These are phyloP conservation scores for Penicillium occitanis DNA, from an alignment of 2,329 filamentous ascomycete genomes.

Conservation along the genomic window DNA sequence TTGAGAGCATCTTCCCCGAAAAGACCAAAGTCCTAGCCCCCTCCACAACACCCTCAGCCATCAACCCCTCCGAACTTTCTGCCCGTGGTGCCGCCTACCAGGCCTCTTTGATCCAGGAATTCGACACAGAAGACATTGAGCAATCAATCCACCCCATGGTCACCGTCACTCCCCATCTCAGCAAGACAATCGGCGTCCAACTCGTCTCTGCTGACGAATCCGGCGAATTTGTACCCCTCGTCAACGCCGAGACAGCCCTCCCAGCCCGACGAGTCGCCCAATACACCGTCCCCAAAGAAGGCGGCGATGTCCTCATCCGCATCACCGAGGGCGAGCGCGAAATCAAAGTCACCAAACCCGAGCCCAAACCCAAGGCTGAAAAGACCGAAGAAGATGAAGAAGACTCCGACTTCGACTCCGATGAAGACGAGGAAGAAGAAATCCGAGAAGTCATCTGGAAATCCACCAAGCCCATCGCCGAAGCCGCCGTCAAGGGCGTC, in stretches of 20 bases:
- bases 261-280: conserved; percentile 83
- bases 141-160: conserved; percentile 95
- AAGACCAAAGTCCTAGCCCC: conserved; percentile 78
- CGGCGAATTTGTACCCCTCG: conserved; percentile 71
- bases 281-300: conserved; percentile 71
- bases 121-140: conserved; percentile 88
- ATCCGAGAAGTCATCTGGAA: conserved; percentile 90
- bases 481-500: conserved; percentile 77
- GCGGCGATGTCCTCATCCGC: conserved; percentile 84
- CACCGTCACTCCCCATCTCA: conserved; percentile 87
- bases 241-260: conserved; percentile 82
- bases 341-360: conserved; percentile 89
- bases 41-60: conserved; percentile 70
- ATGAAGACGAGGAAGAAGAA: conserved; percentile 69
- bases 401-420: conserved; percentile 62
- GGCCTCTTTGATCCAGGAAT: conserved; percentile 90
- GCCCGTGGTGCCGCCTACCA: conserved; percentile 92
- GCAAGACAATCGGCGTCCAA: conserved; percentile 84
- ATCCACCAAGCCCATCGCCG: conserved; percentile 75
- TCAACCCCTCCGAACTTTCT: conserved; percentile 91
- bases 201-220: conserved; percentile 54
- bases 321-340: conserved; percentile 84
- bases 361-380: conserved; percentile 68
- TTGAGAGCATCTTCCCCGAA: conserved; percentile 77
- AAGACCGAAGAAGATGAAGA: conserved; percentile 59